Percentiles rank a stretch among this genome's conserved stretches.
Conservation (phyloP, 2,329 filamentous ascomycete genomes). For the Clarireedia hainanense region DNA sequence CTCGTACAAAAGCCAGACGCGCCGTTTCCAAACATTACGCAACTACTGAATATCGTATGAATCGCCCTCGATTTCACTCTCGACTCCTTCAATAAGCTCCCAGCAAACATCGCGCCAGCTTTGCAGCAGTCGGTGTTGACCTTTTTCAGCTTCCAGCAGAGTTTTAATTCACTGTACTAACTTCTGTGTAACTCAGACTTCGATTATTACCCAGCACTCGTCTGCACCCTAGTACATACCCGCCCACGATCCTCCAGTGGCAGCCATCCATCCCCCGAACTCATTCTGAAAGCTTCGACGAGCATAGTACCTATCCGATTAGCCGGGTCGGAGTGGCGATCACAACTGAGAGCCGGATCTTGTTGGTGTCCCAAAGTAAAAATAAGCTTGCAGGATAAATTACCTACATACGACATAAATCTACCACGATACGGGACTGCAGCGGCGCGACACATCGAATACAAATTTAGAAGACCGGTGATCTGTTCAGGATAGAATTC, state of each 20-base stretch:
- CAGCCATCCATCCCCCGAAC: conserved; percentile 14
- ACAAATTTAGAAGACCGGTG: conserved; percentile 6
- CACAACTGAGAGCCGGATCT: conserved; percentile 7
- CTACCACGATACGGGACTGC: neutral
- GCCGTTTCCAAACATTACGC: conserved; percentile 6
- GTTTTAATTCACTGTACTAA: conserved; percentile 1
- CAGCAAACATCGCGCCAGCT: neutral
- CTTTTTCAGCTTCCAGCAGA: neutral
- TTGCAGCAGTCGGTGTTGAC: neutral
- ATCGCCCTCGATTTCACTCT: neutral
- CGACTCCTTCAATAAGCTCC: neutral
- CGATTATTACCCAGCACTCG: conserved; percentile 18
- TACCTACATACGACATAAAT: conserved; percentile 6
- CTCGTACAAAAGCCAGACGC: conserved; percentile 10
- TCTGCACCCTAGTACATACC: conserved; percentile 21
- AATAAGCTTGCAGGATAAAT: conserved; percentile 3
- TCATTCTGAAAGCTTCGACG: conserved; percentile 8
- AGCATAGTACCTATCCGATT: conserved; percentile 14
- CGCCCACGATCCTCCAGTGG: conserved; percentile 18
- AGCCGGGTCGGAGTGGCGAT: conserved; percentile 5
- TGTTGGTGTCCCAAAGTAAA: conserved; percentile 8
- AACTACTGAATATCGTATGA: neutral
- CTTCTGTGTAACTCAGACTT: conserved; percentile 5
- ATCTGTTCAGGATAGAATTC: neutral
- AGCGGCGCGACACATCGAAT: neutral